Conservation (phyloP, 75 land plant genomes). For the Chamaecyparis obtusa region DNA sequence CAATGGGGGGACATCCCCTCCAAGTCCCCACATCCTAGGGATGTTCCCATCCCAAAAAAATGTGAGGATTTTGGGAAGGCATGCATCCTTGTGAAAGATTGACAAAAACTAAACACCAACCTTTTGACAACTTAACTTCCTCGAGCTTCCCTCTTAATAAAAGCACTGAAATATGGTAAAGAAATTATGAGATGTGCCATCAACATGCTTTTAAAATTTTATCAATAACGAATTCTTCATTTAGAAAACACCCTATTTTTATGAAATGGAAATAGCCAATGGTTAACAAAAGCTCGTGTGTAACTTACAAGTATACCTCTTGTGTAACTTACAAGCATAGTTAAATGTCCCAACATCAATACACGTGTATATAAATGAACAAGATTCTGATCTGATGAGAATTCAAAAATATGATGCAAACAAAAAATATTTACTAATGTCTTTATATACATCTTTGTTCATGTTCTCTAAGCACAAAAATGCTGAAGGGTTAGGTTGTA, state of each 20-base stretch:
- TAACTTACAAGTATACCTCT: too few species aligned
- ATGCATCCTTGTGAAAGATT: too few species aligned
- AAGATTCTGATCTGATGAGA: not conserved
- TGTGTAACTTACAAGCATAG: not conserved
- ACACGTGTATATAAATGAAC: not conserved
- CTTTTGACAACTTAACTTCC: not conserved
- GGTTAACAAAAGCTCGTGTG: not conserved
- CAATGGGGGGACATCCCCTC: too few species aligned
- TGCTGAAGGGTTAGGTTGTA: not conserved
- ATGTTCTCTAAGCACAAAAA: not conserved
- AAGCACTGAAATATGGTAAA: not conserved
- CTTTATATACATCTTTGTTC: not conserved
- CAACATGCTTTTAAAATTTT: not conserved
- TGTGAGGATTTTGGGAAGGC: too few species aligned
- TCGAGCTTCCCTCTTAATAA: not conserved
- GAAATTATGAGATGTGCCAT: not conserved
- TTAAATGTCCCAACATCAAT: not conserved
- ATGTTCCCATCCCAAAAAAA: too few species aligned
- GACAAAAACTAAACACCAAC: not conserved
- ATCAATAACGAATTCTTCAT: not conserved
- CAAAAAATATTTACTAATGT: not conserved
- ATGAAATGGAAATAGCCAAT: not conserved
- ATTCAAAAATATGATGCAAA: not conserved
- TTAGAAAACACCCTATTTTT: not conserved
- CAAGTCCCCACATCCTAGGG: too few species aligned